Conservation (phyloP, 352 stramenopile genomes). For the Globisporangium barbulae region DNA sequence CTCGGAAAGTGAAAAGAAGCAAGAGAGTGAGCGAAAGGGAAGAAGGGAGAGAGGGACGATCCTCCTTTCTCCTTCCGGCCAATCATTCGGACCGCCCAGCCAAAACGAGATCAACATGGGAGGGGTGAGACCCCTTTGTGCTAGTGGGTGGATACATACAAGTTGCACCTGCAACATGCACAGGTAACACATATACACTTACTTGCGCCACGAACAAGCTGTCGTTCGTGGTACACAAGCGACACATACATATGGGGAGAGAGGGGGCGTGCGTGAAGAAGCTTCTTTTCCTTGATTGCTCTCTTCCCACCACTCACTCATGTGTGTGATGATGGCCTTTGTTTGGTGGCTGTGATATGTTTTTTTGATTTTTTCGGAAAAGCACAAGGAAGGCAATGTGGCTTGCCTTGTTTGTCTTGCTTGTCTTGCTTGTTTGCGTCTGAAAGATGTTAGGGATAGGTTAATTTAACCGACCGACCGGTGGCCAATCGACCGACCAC, state of each 20-base stretch:
- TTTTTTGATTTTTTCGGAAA: neutral
- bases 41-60: slow-evolving; percentile 7
- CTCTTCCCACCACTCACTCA: too few species aligned
- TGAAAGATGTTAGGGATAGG: neutral
- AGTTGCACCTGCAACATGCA: slow-evolving; percentile 8
- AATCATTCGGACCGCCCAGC: neutral
- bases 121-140: slow-evolving; percentile 2
- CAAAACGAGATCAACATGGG: neutral
- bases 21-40: slow-evolving; percentile 3
- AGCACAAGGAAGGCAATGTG: neutral
- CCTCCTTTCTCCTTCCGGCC: neutral
- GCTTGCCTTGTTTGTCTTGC: neutral
- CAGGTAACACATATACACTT: neutral
- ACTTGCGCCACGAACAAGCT: neutral
- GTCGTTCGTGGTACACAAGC: neutral
- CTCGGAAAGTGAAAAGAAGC: neutral
- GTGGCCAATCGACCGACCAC: neutral
- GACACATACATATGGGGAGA: too few species aligned
- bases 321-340: too few species aligned
- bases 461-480: neutral
- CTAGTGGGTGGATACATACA: slow-evolving; percentile 8
- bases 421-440: neutral
- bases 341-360: neutral
- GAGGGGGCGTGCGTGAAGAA: neutral
- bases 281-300: too few species aligned